Base-by-base conservation (phyloP, 1,139 yeast genomes). In the Blastobotrys ciferrii region DNA sequence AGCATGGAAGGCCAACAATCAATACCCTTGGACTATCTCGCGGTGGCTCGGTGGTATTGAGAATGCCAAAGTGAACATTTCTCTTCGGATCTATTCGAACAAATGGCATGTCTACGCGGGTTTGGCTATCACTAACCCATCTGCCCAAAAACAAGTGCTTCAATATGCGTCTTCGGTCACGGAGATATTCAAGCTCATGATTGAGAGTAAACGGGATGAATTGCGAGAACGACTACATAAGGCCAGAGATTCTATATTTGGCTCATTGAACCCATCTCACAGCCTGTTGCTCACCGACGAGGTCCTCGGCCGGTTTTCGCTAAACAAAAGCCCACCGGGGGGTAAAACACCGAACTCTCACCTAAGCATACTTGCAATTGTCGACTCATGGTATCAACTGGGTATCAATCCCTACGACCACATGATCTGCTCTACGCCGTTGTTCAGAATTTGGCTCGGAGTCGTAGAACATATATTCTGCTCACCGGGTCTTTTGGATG, bases 41-140 rank as follows among this genome's bases (percentile, higher is more conserved):
- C 75, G 81, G 59, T 89, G 96, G 94, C 72, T 81, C 32, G 98
- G 98, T 9, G 98, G 98, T 2, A 74, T 92, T 43, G 98, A 92
- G 65, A 92, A 92, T 66, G 98, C 96, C 28, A 92, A 92, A 61
- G 87, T 91, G 64, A 92, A 92, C 65, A 89, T 92, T 45, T 86
- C 98, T 0, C 71, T 92, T 62, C 75, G 98, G 56, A 92, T 92
- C 42, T 92, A 76, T 66, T 82, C 95, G 28, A 92, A 91, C 69
- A 89, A 91, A 67, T 92, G 97, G 96, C 98, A 92, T 63, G 98
- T 92, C 19, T 92, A 92, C 64, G 98, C 98, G 3, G 98, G 98
- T 0, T 74, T 92, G 59, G 97, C 98, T 9, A 91, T 92, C 53
- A 86, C 96, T 2, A 92, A 92, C 63, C 97, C 97, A 0, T 80